Conservation (phyloP, 2,329 filamentous ascomycete species). For the Calonectria pteridis region DNA sequence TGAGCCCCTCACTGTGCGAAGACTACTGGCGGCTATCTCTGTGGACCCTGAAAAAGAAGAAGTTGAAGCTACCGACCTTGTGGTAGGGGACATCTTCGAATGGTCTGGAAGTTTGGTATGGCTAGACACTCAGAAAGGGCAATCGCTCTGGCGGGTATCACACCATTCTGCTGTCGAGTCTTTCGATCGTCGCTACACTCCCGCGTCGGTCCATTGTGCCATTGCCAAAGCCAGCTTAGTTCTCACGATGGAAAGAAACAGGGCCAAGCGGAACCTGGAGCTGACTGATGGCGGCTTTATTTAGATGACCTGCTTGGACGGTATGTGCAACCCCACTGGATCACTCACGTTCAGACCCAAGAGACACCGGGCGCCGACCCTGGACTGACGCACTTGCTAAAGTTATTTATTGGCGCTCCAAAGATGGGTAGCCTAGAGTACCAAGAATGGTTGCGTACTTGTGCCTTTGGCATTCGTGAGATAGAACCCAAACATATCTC, state of each 20-base stretch:
- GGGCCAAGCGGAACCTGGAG: background rate
- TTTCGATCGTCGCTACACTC: background rate
- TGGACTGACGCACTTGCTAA: background rate
- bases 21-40: background rate
- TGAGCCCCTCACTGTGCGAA: background rate
- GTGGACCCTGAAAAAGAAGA: background rate
- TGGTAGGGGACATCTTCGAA: background rate
- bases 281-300: background rate
- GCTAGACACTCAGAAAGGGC: background rate
- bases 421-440: background rate
- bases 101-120: background rate
- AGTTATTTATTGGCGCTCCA: background rate
- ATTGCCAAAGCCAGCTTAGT: background rate
- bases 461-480: background rate
- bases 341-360: background rate
- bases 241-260: background rate
- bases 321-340: background rate
- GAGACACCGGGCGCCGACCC: background rate
- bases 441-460: background rate
- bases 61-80: background rate
- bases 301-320: background rate
- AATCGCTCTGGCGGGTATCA: background rate
- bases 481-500: background rate
- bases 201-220: background rate
- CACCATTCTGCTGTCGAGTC: background rate